These are phyloP conservation scores for Ascobolus immersus DNA, from an alignment of 495 filamentous ascomycete species.

Conservation along the genomic window DNA sequence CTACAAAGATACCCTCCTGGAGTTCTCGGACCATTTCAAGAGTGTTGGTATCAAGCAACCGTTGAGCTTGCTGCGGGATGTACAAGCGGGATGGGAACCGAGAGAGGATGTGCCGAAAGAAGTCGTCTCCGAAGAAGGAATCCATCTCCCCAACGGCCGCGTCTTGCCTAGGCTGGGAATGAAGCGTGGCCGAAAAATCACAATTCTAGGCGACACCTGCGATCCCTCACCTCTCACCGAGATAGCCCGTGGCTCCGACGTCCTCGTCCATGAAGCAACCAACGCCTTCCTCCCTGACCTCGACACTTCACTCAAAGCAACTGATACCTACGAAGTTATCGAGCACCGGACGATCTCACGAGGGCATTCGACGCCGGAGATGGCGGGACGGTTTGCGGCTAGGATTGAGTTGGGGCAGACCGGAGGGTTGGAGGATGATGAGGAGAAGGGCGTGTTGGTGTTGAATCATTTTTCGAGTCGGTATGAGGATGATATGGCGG, in stretches of 20 bases:
- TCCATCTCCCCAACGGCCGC: conserved; percentile 10
- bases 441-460: conserved; percentile 4
- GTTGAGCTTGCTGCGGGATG: conserved; percentile 5
- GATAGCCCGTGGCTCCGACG: conserved; percentile 6
- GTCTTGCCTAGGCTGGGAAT: conserved; percentile 3
- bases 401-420: conserved; percentile 4
- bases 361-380: conserved; percentile 13
- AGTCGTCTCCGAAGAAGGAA: background rate
- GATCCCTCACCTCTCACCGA: conserved; percentile 9
- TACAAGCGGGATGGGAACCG: conserved; percentile 3
- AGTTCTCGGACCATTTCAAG: conserved; percentile 4
- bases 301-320: conserved; percentile 8
- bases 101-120: background rate
- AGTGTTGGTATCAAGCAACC: conserved; percentile 6
- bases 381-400: conserved; percentile 11
- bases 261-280: conserved; percentile 12
- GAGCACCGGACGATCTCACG: conserved; percentile 6
- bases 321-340: conserved; percentile 6
- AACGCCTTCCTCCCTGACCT: conserved; percentile 9
- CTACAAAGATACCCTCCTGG: conserved; percentile 4
- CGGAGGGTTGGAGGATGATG: background rate
- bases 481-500: conserved; percentile 12
- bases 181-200: conserved; percentile 8
- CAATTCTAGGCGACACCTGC: conserved; percentile 9
- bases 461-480: conserved; percentile 12